Evolutionary conservation across 148 eudicot genomes (phyloP).

Genomic region (Chenopodium suecicum): DNA sequence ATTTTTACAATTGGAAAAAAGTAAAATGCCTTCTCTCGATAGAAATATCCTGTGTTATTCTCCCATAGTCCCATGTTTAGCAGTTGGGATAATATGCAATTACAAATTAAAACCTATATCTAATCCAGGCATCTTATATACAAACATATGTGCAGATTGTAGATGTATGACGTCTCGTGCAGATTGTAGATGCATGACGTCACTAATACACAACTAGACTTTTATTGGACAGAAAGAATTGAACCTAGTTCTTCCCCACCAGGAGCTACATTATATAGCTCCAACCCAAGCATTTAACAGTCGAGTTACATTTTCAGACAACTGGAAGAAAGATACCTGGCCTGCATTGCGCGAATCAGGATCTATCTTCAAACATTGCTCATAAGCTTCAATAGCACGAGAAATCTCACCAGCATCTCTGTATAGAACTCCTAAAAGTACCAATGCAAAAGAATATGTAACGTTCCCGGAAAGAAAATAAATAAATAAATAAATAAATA

Average conservation of each 20-base stretch:
- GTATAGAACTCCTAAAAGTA: slow-evolving; percentile 73
- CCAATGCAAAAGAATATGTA: background rate
- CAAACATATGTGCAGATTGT: background rate
- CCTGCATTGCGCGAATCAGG: slow-evolving; percentile 99
- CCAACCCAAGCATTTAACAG: background rate
- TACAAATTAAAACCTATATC: background rate
- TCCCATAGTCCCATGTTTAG: background rate
- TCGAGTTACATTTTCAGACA: background rate
- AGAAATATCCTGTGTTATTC: background rate
- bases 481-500: no score
- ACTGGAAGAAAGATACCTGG: slow-evolving; percentile 52
- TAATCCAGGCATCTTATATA: background rate
- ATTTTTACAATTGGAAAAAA: no score
- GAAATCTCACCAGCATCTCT: slow-evolving; percentile 96
- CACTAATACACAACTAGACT: background rate
- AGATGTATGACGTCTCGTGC: background rate
- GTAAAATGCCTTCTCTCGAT: background rate
- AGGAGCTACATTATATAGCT: background rate
- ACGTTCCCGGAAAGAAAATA: background rate
- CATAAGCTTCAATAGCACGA: slow-evolving; percentile 95
- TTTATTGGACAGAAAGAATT: background rate
- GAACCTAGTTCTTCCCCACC: background rate
- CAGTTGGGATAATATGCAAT: background rate
- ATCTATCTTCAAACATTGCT: slow-evolving; percentile 96
- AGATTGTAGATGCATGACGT: background rate